phyloP scores from a whole-genome alignment of 768 basidiomycete species.

The Mycena filopes region DNA sequence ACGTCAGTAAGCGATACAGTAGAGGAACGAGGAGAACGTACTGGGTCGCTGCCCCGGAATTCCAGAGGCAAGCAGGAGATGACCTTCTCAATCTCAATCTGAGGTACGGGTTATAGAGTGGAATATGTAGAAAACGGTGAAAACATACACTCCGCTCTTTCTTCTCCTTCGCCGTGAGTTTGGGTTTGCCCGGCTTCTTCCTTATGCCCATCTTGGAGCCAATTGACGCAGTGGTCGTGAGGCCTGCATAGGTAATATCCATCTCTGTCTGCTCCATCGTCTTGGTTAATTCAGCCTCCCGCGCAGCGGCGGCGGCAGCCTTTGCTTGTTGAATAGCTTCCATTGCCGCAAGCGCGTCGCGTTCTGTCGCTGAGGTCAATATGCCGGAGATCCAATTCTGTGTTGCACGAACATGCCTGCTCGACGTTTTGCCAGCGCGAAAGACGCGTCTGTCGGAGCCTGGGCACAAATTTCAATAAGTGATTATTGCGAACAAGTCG shows the following conservation, averaged over 20 bases:
- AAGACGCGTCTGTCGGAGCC: conserved; percentile 73
- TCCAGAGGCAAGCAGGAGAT: conserved; percentile 86
- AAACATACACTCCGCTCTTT: conserved; percentile 77
- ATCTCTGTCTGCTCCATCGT: conserved; percentile 53
- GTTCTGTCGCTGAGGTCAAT: conserved; percentile 53
- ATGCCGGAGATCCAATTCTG: not conserved
- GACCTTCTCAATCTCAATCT: conserved; percentile 76
- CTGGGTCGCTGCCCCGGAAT: conserved; percentile 90
- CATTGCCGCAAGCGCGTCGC: conserved; percentile 66
- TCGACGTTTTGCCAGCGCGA: conserved; percentile 64
- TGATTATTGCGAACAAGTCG: not conserved
- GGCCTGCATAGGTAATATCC: conserved; percentile 51
- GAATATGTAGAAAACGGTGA: not conserved
- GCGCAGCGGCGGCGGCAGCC: conserved; percentile 44
- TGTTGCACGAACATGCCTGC: conserved; percentile 56
- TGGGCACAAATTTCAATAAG: conserved; percentile 36
- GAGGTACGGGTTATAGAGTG: conserved; percentile 1
- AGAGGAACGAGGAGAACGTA: conserved; percentile 46
- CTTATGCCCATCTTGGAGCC: conserved; percentile 55
- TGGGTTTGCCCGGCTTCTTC: conserved; percentile 71
- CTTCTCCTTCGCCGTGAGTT: conserved; percentile 83
- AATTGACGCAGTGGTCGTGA: conserved; percentile 50
- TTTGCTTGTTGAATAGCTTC: conserved; percentile 57
- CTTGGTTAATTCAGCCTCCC: conserved; percentile 51
- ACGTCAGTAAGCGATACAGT: not conserved